Evolutionary conservation across 345 rosid genomes (phyloP), one percentile per base, ranked within the genome.

Genomic region (Cardamine resedifolia): DNA sequence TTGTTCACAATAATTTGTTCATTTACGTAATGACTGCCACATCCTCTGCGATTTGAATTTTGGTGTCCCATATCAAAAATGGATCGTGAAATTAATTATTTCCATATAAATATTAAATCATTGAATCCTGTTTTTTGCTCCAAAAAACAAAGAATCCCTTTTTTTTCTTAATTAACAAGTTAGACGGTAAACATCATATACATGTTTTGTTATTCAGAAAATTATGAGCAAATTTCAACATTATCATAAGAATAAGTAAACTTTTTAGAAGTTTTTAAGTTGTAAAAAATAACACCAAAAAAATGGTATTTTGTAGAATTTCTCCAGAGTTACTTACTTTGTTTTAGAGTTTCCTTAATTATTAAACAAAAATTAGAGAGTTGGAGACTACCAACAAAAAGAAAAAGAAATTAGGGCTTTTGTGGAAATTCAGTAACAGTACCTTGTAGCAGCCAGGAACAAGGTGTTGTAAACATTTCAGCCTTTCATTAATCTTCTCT

Each of bases 361-460:
- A 4, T 38, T 2, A 53, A 53, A 53, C 27, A 63, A 41, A 47
- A 45, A 38, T n/a, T 10, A 33, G 33, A 62, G 55, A 59, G 20
- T 12, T 38, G 28, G 36, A 34, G 44, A 36, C 10, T 1, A 18
- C 47, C 39, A 36, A 20, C 1, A 57, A 30, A 30, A 4, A 19
- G 1, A 60, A 50, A 41, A 3, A 51, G 8, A 61, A 28, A 65
- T 4, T 30, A 23, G 52, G 70, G 63, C 4, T 64, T 28, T 27
- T n/a, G 19, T 43, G 65, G 65, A 1, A 51, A 56, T 33, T 34
- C 4, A 41, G 1, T 16, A 57, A 11, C 14, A 36, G 41, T 38
- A 83, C 92, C 87, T 88, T 88, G 73, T 86, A 80, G 78, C 92
- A 88, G 51, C 92, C 90, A 4, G 92, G 92, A 72, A 88, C 92